A percentile compares a stretch with the other conserved stretches of the same genome.
phyloP scores from a whole-genome alignment of 2,329 filamentous ascomycete species.

The Monilinia fructigena region DNA sequence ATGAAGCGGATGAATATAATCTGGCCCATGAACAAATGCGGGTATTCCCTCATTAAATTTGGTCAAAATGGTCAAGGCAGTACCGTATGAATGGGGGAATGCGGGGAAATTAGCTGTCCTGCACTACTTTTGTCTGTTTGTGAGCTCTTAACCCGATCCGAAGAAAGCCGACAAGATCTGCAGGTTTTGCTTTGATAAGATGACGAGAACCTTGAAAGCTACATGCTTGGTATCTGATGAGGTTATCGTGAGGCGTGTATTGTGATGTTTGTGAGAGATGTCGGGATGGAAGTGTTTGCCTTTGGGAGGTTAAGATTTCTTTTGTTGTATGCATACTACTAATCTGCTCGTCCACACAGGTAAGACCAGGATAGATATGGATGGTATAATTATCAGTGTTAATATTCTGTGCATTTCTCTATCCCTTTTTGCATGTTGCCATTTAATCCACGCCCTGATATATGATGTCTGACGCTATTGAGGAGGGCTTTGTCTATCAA shows the following conservation, averaged over 20 bases:
- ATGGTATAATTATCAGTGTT: background rate
- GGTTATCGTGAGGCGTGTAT: slow-evolving; percentile 15
- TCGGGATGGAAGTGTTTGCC: background rate
- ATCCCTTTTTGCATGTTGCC: background rate
- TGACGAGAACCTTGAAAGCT: slow-evolving; percentile 6
- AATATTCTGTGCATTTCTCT: slow-evolving; percentile 1
- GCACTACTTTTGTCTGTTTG: background rate
- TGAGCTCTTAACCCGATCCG: slow-evolving; percentile 15
- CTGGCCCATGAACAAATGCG: slow-evolving; percentile 10
- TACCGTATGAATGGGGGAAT: slow-evolving; percentile 14
- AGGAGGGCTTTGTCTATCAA: background rate
- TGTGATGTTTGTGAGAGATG: background rate
- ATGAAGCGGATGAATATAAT: background rate
- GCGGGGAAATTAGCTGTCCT: slow-evolving; percentile 12
- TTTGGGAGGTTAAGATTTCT: background rate
- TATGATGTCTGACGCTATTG: background rate
- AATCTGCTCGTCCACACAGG: background rate
- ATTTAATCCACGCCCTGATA: background rate
- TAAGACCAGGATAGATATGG: background rate
- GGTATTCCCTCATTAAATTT: background rate
- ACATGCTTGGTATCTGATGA: slow-evolving; percentile 12
- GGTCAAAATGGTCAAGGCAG: background rate
- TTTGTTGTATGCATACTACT: no score
- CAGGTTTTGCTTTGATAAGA: slow-evolving; percentile 13
- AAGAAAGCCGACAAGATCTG: slow-evolving; percentile 13